phyloP scores from a whole-genome alignment of 495 filamentous ascomycete species.

The Xylaria grammica region DNA sequence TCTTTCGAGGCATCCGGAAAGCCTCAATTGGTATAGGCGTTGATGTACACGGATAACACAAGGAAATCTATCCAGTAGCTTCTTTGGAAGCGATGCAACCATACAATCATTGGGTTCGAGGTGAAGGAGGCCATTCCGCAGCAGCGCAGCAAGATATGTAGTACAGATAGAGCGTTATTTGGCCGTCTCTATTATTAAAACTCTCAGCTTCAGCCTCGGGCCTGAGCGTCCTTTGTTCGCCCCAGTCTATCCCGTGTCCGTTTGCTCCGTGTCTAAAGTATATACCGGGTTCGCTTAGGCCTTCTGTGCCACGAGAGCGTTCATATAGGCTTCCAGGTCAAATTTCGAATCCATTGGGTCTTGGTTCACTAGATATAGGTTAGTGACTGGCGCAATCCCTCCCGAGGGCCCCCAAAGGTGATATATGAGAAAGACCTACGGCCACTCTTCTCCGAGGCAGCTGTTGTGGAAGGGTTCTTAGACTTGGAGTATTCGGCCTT shows the following conservation, averaged over 20 bases:
- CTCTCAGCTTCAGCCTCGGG: constrained; percentile 15
- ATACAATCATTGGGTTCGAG: constrained; percentile 38
- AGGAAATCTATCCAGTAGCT: constrained; percentile 50
- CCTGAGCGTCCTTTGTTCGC: constrained; percentile 20
- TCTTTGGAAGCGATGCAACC: constrained; percentile 40
- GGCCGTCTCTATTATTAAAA: constrained; percentile 11
- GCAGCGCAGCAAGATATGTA: constrained; percentile 13
- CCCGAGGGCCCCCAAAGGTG: neutral
- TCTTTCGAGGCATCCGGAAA: constrained; percentile 2
- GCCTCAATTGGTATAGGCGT: constrained; percentile 35
- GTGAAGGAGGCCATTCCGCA: constrained; percentile 14
- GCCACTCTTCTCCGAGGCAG: constrained; percentile 55
- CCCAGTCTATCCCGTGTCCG: constrained; percentile 19
- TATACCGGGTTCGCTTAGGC: constrained; percentile 31
- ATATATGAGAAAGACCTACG: constrained; percentile 55
- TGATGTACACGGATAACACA: constrained; percentile 49
- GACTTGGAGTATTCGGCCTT: constrained; percentile 86
- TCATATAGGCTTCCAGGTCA: constrained; percentile 85
- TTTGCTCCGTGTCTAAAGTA: constrained; percentile 16
- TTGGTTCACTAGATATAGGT: constrained; percentile 68
- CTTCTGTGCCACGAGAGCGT: constrained; percentile 60
- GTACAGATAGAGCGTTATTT: constrained; percentile 8
- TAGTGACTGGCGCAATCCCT: constrained; percentile 19
- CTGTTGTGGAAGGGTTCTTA: constrained; percentile 67
- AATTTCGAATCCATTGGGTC: constrained; percentile 85